Conservation (phyloP, 768 basidiomycete species). For the Auricularia sp. region DNA sequence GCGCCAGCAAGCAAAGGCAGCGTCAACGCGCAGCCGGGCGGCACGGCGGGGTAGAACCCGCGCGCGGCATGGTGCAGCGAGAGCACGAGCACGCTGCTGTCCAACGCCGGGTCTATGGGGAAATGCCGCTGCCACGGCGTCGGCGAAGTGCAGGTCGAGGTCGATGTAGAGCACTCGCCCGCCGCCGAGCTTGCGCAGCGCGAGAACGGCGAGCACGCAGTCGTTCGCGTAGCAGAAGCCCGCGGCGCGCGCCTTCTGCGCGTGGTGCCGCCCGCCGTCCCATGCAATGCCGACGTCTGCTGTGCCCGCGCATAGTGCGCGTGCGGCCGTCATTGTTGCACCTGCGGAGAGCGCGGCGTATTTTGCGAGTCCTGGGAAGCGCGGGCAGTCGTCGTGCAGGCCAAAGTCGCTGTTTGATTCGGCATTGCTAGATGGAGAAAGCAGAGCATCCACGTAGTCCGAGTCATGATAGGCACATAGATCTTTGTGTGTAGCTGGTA, state of each 20-base stretch:
- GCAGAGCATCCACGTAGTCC: constrained; percentile 57
- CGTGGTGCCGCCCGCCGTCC: constrained; percentile 93
- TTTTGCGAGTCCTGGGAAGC: constrained; percentile 54
- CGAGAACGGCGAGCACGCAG: constrained; percentile 69
- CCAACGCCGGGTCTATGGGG: constrained; percentile 24
- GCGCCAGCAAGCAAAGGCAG: constrained; percentile 70
- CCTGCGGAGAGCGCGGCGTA: constrained; percentile 71
- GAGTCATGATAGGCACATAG: constrained; percentile 58
- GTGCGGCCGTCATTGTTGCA: constrained; percentile 64
- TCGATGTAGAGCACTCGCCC: constrained; percentile 79
- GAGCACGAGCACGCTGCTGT: constrained; percentile 42
- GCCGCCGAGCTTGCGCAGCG: constrained; percentile 36
- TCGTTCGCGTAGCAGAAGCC: constrained; percentile 96
- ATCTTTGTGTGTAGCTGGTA: constrained; percentile 43
- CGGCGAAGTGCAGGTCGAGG: constrained; percentile 85
- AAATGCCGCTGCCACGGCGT: constrained; percentile 78
- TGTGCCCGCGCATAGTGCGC: constrained; percentile 38
- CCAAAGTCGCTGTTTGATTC: constrained; percentile 36
- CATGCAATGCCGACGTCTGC: constrained; percentile 68
- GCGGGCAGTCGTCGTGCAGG: constrained; percentile 67
- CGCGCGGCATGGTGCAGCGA: constrained; percentile 77
- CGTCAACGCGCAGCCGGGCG: constrained; percentile 30
- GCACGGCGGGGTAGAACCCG: constrained; percentile 72
- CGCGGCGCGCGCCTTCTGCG: constrained; percentile 62
- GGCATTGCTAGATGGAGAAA: constrained; percentile 22